Evolutionary conservation across 345 rosid species (phyloP).

Genomic region (Sisymbrium irio): DNA sequence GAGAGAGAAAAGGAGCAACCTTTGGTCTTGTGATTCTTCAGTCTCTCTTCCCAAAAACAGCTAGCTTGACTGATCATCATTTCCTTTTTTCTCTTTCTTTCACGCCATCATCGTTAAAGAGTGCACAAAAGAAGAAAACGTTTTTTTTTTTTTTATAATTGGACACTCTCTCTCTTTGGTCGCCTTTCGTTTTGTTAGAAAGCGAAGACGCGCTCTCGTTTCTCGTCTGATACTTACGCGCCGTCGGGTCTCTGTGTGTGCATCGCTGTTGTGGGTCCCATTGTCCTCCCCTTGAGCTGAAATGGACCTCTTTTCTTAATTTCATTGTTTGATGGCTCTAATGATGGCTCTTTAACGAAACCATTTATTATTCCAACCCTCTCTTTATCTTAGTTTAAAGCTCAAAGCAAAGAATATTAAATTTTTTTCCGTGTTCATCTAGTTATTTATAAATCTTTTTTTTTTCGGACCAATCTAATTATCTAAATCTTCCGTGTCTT

Average conservation of each 20-base stretch:
- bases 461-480: too few species aligned
- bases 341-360: slow-evolving; percentile 22
- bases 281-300: background rate
- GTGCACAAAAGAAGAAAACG: slow-evolving; percentile 23
- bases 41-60: slow-evolving; percentile 38
- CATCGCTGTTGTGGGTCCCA: slow-evolving; percentile 31
- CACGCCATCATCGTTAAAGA: slow-evolving; percentile 32
- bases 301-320: slow-evolving; percentile 1
- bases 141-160: slow-evolving; percentile 22
- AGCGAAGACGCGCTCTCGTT: slow-evolving; percentile 20
- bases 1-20: slow-evolving; percentile 17
- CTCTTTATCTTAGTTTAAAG: background rate
- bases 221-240: slow-evolving; percentile 5
- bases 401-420: background rate
- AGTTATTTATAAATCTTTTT: background rate
- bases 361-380: background rate
- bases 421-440: background rate
- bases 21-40: slow-evolving; percentile 12
- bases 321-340: background rate
- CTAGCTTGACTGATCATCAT: slow-evolving; percentile 34
- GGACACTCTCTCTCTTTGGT: slow-evolving; percentile 9
- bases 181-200: slow-evolving; percentile 14
- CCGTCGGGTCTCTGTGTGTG: slow-evolving; percentile 15
- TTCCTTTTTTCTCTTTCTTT: slow-evolving; percentile 6
- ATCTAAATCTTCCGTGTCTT: too few species aligned